phyloP scores from a whole-genome alignment of 2,329 filamentous ascomycete genomes.

The Diaporthe citrichinensis region DNA sequence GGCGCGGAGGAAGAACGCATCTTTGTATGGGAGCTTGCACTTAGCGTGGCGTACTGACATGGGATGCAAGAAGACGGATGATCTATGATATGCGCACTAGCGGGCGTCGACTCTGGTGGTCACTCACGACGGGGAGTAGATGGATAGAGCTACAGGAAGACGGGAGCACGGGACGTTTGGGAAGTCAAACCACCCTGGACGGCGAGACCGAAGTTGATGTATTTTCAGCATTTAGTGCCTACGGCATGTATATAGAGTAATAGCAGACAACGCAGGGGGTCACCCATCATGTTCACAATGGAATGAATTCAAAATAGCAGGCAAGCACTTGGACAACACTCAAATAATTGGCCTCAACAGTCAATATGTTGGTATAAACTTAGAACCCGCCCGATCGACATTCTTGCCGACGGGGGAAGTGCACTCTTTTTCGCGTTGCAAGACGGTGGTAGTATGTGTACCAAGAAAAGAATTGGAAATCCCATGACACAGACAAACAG shows the following conservation, averaged over 20 bases:
- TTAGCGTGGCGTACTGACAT: background rate
- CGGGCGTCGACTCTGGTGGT: background rate
- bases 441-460: background rate
- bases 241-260: background rate
- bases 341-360: background rate
- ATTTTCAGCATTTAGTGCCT: background rate
- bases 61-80: background rate
- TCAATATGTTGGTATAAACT: background rate
- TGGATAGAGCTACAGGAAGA: background rate
- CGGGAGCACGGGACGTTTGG: too few species aligned
- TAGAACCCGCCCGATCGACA: background rate
- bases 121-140: background rate
- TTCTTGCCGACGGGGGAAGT: background rate
- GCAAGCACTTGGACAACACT: background rate
- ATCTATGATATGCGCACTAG: background rate
- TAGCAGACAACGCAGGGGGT: background rate
- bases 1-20: background rate
- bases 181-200: background rate
- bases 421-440: background rate
- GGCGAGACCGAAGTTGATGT: background rate
- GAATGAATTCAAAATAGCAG: background rate
- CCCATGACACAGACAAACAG: background rate
- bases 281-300: background rate
- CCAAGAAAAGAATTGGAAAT: background rate
- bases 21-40: background rate